A percentile compares a stretch with the other conserved stretches of the same genome.
Conservation (phyloP, 192 early-diverging fungal species). For the Phlyctochytrium arcticum region DNA sequence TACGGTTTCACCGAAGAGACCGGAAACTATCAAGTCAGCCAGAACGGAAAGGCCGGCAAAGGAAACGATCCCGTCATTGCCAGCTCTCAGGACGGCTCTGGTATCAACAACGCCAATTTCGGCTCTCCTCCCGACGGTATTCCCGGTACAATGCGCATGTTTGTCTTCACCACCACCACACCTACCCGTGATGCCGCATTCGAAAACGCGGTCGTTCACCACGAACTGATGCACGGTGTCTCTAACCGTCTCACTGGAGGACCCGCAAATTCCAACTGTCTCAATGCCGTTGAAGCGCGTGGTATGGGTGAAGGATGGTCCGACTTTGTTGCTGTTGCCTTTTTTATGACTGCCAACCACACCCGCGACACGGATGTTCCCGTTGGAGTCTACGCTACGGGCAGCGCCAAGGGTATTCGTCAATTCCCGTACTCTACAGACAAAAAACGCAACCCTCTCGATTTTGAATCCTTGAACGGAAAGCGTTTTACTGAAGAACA, state of each 20-base stretch:
- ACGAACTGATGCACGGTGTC: constrained; percentile 64
- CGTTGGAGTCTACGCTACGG: constrained; percentile 38
- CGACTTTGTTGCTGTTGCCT: constrained; percentile 48
- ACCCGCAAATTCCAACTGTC: constrained; percentile 58
- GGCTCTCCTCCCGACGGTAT: constrained; percentile 54
- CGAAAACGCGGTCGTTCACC: constrained; percentile 56
- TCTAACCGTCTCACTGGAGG: constrained; percentile 65
- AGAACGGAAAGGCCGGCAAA: constrained; percentile 18
- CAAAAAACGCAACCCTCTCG: constrained; percentile 32
- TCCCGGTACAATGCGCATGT: constrained; percentile 50
- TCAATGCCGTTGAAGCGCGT: constrained; percentile 45
- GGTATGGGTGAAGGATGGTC: constrained; percentile 69
- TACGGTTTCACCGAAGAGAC: constrained; percentile 43
- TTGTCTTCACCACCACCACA: constrained; percentile 37
- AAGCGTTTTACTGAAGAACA: constrained; percentile 44
- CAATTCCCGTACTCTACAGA: constrained; percentile 55
- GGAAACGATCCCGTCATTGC: constrained; percentile 37
- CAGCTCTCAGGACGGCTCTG: constrained; percentile 35
- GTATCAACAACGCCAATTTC: constrained; percentile 62
- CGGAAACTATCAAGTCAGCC: constrained; percentile 71
- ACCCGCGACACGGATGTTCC: constrained; percentile 42
- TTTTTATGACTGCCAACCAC: constrained; percentile 29
- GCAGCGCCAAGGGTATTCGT: constrained; percentile 41
- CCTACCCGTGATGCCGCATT: constrained; percentile 57
- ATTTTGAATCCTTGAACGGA: constrained; percentile 22